Evolutionary conservation across 2,329 filamentous ascomycete species (phyloP).

Genomic region (Phialocephala subalpina): DNA sequence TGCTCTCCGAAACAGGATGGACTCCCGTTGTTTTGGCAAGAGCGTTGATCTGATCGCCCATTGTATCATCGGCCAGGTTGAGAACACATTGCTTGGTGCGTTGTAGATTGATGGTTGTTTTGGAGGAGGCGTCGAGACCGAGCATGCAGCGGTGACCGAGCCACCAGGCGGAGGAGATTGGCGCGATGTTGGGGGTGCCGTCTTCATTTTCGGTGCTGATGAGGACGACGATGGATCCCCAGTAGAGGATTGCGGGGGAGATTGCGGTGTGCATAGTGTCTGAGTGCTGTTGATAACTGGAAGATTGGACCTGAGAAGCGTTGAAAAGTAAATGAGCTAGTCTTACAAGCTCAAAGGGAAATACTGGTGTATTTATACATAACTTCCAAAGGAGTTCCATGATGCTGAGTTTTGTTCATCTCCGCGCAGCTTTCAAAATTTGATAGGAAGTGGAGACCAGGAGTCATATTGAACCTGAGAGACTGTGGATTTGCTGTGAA

Average conservation of each 20-base stretch:
- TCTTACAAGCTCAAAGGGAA: not conserved
- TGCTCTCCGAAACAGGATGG: not conserved
- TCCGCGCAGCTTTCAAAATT: not conserved
- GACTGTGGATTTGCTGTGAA: not conserved
- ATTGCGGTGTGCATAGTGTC: conserved; percentile 11
- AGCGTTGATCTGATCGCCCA: conserved; percentile 11
- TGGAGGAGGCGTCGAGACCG: conserved; percentile 7
- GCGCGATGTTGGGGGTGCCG: conserved; percentile 13
- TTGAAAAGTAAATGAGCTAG: not conserved
- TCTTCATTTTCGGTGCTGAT: conserved; percentile 18
- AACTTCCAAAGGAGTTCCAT: not conserved
- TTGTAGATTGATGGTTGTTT: conserved; percentile 9
- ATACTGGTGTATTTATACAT: not conserved
- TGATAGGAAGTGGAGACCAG: not conserved
- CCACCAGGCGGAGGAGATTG: conserved; percentile 15
- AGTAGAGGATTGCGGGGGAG: conserved; percentile 21
- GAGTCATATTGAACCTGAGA: not conserved
- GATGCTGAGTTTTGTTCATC: not conserved
- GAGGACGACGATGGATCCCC: conserved; percentile 11
- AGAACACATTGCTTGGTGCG: conserved; percentile 20
- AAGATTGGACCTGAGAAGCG: not conserved
- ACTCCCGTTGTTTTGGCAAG: conserved; percentile 10
- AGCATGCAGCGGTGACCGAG: conserved; percentile 14
- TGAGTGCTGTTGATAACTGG: not conserved
- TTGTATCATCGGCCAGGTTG: conserved; percentile 6